Evolutionary conservation across 2,329 filamentous ascomycete genomes (phyloP).

Genomic region (Diaporthe caulivora): DNA sequence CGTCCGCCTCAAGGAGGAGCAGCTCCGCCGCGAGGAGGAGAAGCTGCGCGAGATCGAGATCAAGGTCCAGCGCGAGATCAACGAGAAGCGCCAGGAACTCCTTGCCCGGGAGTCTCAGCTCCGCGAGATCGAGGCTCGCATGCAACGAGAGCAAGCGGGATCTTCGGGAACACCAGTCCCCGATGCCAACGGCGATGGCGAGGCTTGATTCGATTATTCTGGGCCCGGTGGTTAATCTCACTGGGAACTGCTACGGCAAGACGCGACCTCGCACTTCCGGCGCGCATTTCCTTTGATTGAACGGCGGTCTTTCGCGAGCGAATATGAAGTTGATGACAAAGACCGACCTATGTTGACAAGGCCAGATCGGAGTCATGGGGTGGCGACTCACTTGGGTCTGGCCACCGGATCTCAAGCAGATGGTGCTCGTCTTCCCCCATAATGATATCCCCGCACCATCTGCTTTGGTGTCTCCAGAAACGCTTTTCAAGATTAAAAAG

Average conservation of each 20-base stretch:
- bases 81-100: slow-evolving; percentile 99
- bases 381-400: slow-evolving; percentile 27
- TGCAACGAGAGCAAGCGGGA: slow-evolving; percentile 85
- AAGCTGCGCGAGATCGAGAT: slow-evolving; percentile 99
- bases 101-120: slow-evolving; percentile 97
- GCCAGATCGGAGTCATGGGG: slow-evolving; percentile 33
- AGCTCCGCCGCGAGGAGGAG: slow-evolving; percentile 98
- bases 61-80: slow-evolving; percentile 99
- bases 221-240: slow-evolving; percentile 27
- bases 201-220: slow-evolving; percentile 53
- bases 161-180: slow-evolving; percentile 52
- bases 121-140: slow-evolving; percentile 97
- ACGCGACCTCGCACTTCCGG: slow-evolving; percentile 34
- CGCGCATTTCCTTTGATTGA: slow-evolving; percentile 32
- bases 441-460: slow-evolving; percentile 40
- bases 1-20: slow-evolving; percentile 98
- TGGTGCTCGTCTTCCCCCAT: slow-evolving; percentile 37
- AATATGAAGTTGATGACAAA: slow-evolving; percentile 31
- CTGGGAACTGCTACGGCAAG: slow-evolving; percentile 34
- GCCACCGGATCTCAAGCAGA: slow-evolving; percentile 28
- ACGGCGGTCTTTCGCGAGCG: slow-evolving; percentile 29
- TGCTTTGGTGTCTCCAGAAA: slow-evolving; percentile 37
- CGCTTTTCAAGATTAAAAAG: slow-evolving; percentile 42
- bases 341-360: slow-evolving; percentile 31
- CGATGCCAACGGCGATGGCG: slow-evolving; percentile 68